Conservation (phyloP, 2,329 filamentous ascomycete genomes). For the Myriosclerotinia duriaeana region DNA sequence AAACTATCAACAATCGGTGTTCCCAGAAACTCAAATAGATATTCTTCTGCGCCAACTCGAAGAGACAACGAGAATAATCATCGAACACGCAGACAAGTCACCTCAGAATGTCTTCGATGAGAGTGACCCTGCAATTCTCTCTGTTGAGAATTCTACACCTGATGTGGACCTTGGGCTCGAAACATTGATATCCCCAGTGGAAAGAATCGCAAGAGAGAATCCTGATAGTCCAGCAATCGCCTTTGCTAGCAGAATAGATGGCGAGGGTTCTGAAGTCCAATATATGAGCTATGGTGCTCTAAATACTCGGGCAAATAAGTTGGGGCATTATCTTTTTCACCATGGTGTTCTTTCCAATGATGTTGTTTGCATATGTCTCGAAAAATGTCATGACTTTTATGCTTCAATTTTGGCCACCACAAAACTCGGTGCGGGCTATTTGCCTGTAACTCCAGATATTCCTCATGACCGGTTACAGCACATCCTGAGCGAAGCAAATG, state of each 20-base stretch:
- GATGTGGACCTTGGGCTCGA: slow-evolving; percentile 23
- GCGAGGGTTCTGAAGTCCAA: slow-evolving; percentile 42
- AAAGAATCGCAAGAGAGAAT: slow-evolving; percentile 37
- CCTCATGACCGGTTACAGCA: slow-evolving; percentile 59
- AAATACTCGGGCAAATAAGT: slow-evolving; percentile 60
- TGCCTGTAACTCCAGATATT: slow-evolving; percentile 75
- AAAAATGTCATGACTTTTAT: slow-evolving; percentile 74
- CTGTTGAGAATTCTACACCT: slow-evolving; percentile 36
- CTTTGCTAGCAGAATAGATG: slow-evolving; percentile 55
- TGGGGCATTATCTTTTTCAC: slow-evolving; percentile 57
- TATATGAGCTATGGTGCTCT: slow-evolving; percentile 64
- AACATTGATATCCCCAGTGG: slow-evolving; percentile 37
- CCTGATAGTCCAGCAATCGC: slow-evolving; percentile 62
- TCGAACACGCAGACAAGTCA: slow-evolving; percentile 24
- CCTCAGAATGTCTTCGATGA: slow-evolving; percentile 26
- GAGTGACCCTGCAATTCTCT: slow-evolving; percentile 30
- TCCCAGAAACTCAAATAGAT: slow-evolving; percentile 56
- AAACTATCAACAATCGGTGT: slow-evolving; percentile 53
- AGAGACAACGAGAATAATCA: slow-evolving; percentile 48
- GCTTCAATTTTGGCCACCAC: slow-evolving; percentile 70
- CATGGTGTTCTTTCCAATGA: slow-evolving; percentile 51
- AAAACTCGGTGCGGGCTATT: slow-evolving; percentile 74
- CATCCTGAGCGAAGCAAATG: slow-evolving; percentile 62
- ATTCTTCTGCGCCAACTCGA: slow-evolving; percentile 63
- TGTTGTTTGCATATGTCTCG: slow-evolving; percentile 71